These are phyloP conservation scores for Huiozyma sinensis DNA, from an alignment of 805 yeast genomes.

Conservation along the genomic window DNA sequence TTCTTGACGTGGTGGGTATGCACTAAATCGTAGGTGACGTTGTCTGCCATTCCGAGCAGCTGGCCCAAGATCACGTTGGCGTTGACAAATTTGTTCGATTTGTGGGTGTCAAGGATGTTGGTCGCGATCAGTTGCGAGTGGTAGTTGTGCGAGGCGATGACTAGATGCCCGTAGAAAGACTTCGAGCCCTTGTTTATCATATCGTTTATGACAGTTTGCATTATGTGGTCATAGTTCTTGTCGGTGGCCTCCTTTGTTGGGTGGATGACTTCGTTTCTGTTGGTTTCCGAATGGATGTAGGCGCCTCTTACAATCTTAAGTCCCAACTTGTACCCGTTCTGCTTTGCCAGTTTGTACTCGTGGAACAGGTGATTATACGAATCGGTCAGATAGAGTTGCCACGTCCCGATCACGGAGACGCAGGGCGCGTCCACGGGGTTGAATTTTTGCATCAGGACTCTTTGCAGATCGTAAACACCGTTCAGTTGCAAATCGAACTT, in stretches of 20 bases:
- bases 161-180: slow-evolving; percentile 59
- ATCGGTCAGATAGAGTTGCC: slow-evolving; percentile 82
- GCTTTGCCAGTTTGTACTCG: slow-evolving; percentile 56
- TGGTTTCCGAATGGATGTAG: slow-evolving; percentile 79
- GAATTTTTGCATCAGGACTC: slow-evolving; percentile 63
- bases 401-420: slow-evolving; percentile 74
- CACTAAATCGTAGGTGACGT: slow-evolving; percentile 66
- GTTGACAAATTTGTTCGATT: slow-evolving; percentile 40
- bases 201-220: slow-evolving; percentile 48
- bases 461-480: slow-evolving; percentile 85
- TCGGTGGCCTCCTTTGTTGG: slow-evolving; percentile 76
- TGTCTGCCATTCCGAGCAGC: slow-evolving; percentile 92
- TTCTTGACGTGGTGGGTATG: slow-evolving; percentile 53
- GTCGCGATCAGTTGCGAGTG: slow-evolving; percentile 69
- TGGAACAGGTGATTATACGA: slow-evolving; percentile 48
- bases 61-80: slow-evolving; percentile 79
- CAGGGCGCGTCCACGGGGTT: slow-evolving; percentile 46
- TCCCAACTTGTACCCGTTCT: slow-evolving; percentile 61
- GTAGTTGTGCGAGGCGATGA: slow-evolving; percentile 84
- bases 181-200: slow-evolving; percentile 36
- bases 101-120: slow-evolving; percentile 31
- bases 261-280: slow-evolving; percentile 58
- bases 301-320: slow-evolving; percentile 93
- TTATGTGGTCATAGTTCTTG: slow-evolving; percentile 58
- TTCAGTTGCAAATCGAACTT: slow-evolving; percentile 68